These are phyloP conservation scores for Gilbertella persicaria DNA, from an alignment of 371 early-diverging fungal species.

Conservation along the genomic window DNA sequence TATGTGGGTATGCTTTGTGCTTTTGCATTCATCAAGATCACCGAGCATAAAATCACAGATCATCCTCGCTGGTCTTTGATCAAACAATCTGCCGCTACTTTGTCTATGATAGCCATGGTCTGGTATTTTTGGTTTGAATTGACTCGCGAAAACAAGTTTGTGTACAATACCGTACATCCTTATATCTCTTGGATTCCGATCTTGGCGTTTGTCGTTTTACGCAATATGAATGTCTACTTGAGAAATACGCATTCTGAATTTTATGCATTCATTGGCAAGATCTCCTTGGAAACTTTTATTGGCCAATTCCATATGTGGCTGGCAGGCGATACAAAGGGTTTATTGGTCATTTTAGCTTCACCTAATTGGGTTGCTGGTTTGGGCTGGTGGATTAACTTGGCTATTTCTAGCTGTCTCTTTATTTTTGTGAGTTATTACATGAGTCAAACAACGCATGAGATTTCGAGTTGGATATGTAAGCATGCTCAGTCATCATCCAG, in stretches of 20 bases:
- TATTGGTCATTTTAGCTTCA: conserved; percentile 48
- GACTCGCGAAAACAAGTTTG: conserved; percentile 43
- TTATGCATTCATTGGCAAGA: conserved; percentile 62
- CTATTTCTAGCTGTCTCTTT: conserved; percentile 56
- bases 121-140: conserved; percentile 58
- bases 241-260: conserved; percentile 56
- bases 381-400: conserved; percentile 63
- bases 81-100: conserved; percentile 26
- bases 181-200: conserved; percentile 66
- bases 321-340: conserved; percentile 71
- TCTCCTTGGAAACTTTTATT: conserved; percentile 77
- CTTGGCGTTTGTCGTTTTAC: conserved; percentile 63
- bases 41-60: conserved; percentile 35
- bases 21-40: conserved; percentile 43
- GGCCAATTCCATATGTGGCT: conserved; percentile 82
- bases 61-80: conserved; percentile 40
- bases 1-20: conserved; percentile 65
- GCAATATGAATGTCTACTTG: conserved; percentile 59
- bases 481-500: not conserved
- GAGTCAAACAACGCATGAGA: conserved; percentile 52
- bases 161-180: conserved; percentile 64
- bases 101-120: conserved; percentile 36
- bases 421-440: conserved; percentile 54
- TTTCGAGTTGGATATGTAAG: conserved; percentile 41
- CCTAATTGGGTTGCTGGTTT: conserved; percentile 32